Evolutionary conservation across 768 basidiomycete species (phyloP), one percentile per base, ranked within the genome.

Genomic region (Daedalea quercina): DNA sequence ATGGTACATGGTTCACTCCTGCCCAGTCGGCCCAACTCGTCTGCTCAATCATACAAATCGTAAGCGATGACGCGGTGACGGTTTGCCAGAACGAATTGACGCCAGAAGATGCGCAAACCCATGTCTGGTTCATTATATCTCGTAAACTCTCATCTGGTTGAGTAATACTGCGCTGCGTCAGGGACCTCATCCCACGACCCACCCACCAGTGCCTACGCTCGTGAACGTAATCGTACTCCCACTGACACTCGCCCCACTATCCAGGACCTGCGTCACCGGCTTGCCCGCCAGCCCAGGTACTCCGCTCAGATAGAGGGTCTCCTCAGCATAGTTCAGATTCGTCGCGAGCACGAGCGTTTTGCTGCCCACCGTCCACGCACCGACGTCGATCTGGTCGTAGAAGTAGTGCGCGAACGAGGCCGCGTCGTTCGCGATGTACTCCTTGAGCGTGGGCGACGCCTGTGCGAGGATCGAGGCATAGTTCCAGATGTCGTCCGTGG

Each of bases 401-500:
- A 51, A 35, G 23, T 60, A 42, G 50, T 59, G 61, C 23, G 47
- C 43, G 60, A 69, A 69, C 1, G 47, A 48, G 8, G 65, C 64
- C 8, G 31, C 20, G 1, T 68, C 67, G 51, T 46, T 62, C 44
- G 68, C 61, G 51, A 70, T 63, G 59, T 67, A 68, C 20, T 53
- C 53, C 43, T 63, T 66, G 54, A 67, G 62, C 12, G 45, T 41
- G 7, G 61, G 24, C 1, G 61, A 50, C 6, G 75, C 65, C 31
- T 44, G 50, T 2, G 73, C 67, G 37, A 75, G 68, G 9, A 51
- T 26, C 0, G 71, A 62, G 1, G 74, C 72, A 12, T 66, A 61
- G 9, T 60, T 57, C 56, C 70, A 72, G 56, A 76, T 68, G 44
- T 70, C 70, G 17, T 56, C 43, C 0, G 75, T 62, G 1, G 72